These are phyloP conservation scores for Barbarea vulgaris DNA, from an alignment of 345 rosid species.

Conservation along the genomic window DNA sequence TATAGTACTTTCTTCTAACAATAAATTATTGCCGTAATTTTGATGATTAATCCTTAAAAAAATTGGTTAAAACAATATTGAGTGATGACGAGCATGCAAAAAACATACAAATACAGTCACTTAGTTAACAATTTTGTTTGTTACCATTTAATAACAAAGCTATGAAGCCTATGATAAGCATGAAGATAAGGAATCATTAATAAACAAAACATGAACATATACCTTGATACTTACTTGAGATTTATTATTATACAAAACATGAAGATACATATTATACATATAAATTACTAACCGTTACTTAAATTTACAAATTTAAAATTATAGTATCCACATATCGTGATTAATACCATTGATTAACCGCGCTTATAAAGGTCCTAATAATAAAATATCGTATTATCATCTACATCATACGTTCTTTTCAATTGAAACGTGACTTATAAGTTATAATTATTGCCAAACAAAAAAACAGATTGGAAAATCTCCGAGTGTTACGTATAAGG, in stretches of 20 bases:
- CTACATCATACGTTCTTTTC: background rate
- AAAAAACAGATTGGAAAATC: slow-evolving; percentile 43
- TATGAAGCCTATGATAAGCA: background rate
- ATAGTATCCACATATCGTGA: background rate
- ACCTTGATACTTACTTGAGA: background rate
- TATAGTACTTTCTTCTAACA: background rate
- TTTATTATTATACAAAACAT: background rate
- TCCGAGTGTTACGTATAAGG: slow-evolving; percentile 51
- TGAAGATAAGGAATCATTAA: background rate
- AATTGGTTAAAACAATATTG: background rate
- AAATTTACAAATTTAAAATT: background rate
- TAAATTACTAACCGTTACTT: background rate
- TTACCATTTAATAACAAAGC: background rate
- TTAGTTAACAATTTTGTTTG: background rate
- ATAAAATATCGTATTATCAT: background rate
- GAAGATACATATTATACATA: background rate
- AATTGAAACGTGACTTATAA: slow-evolving; percentile 1
- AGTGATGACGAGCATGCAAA: background rate
- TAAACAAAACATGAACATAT: background rate
- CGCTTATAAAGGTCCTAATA: background rate
- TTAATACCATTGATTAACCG: background rate
- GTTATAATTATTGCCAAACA: background rate
- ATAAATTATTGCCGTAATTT: background rate
- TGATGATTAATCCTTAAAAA: background rate
- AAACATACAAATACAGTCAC: background rate